phyloP scores from a whole-genome alignment of 306 rosid species.

The Cucurbita moschata region DNA sequence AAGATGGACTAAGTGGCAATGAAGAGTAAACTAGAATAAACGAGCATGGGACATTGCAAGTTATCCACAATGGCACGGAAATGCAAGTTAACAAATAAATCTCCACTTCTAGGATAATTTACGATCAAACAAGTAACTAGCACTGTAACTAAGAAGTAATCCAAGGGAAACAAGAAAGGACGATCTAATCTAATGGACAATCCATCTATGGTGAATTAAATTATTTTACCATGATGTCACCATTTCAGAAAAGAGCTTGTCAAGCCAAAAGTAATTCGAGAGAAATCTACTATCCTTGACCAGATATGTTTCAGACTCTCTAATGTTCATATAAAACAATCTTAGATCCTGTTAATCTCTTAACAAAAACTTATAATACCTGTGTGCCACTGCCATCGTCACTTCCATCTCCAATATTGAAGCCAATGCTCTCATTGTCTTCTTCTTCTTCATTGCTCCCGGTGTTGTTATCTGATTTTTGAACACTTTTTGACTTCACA shows the following conservation, averaged over 20 bases:
- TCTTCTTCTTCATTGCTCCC: constrained; percentile 70
- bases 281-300: neutral
- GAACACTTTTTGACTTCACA: constrained; percentile 47
- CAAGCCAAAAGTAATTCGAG: neutral
- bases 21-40: neutral
- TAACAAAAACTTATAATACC: constrained; percentile 28
- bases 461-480: constrained; percentile 35
- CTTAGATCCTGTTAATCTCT: neutral
- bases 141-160: neutral
- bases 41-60: neutral
- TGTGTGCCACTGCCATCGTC: constrained; percentile 86
- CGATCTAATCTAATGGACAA: neutral
- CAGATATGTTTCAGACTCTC: neutral
- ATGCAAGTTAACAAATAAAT: neutral
- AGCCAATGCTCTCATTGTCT: constrained; percentile 43
- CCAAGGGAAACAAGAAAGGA: neutral
- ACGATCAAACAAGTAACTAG: neutral
- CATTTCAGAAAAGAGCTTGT: neutral
- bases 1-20: neutral
- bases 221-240: neutral
- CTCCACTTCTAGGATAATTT: neutral
- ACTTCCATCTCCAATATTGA: constrained; percentile 53
- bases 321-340: neutral
- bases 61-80: neutral
- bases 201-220: neutral